These are phyloP conservation scores for Funneliformis mosseae DNA, from an alignment of 192 early-diverging fungal genomes.

Conservation along the genomic window DNA sequence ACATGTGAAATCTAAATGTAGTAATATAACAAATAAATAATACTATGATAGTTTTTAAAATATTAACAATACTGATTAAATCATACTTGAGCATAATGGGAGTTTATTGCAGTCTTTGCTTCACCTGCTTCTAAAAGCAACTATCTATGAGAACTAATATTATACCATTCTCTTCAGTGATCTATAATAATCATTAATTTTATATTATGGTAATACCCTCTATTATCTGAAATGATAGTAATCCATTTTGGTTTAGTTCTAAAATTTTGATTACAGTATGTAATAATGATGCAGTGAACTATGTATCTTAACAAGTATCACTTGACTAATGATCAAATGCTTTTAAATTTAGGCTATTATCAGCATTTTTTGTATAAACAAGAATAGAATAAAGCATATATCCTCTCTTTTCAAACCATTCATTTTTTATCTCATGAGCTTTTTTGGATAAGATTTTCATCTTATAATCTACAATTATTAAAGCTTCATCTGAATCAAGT, in stretches of 20 bases:
- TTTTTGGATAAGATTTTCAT: not conserved
- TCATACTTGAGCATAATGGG: not conserved
- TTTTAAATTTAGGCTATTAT: not conserved
- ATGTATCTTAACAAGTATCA: not conserved
- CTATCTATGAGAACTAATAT: not conserved
- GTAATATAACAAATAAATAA: not conserved
- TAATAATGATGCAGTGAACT: not conserved
- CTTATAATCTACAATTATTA: conserved; percentile 6
- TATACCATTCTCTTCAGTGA: not conserved
- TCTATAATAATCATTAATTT: not conserved
- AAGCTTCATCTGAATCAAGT: not conserved
- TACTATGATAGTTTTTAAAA: not conserved
- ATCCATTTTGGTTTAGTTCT: not conserved
- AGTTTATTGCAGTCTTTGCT: not conserved
- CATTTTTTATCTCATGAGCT: not conserved
- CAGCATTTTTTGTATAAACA: not conserved
- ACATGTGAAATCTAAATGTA: not conserved
- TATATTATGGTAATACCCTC: not conserved
- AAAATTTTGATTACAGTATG: not conserved
- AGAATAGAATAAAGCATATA: not conserved
- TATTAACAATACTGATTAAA: not conserved
- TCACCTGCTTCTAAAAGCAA: not conserved
- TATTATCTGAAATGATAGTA: not conserved
- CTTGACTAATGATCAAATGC: not conserved
- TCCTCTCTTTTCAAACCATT: not conserved